phyloP scores from a whole-genome alignment of 257 asterid species.

The Rubia yunnanensis region DNA sequence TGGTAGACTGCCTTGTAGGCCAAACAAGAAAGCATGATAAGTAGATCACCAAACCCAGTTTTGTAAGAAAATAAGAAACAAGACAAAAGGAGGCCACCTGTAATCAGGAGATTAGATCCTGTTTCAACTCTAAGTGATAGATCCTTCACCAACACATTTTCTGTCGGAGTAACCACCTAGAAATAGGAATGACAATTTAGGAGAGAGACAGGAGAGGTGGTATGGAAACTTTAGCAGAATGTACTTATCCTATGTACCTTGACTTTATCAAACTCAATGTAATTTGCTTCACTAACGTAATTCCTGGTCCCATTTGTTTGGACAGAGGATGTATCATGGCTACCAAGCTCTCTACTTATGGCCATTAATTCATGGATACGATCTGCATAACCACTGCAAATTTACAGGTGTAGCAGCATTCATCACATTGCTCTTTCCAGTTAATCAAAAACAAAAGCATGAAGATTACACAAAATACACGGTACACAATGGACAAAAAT shows the following conservation, averaged over 20 bases:
- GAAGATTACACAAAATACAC: background rate
- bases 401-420: constrained; percentile 11
- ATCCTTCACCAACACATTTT: constrained; percentile 87
- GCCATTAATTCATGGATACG: constrained; percentile 95
- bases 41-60: constrained; percentile 9
- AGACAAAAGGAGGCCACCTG: constrained; percentile 40
- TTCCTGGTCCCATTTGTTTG: constrained; percentile 74
- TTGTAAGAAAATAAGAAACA: constrained; percentile 7
- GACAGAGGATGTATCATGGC: constrained; percentile 56
- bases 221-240: background rate
- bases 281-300: constrained; percentile 88
- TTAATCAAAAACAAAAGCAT: background rate
- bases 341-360: constrained; percentile 72
- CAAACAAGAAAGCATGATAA: background rate
- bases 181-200: constrained; percentile 20
- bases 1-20: background rate
- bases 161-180: constrained; percentile 98
- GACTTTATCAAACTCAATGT: constrained; percentile 85
- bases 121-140: constrained; percentile 79
- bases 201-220: background rate
- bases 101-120: constrained; percentile 98
- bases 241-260: constrained; percentile 37
- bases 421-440: constrained; percentile 3
- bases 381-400: constrained; percentile 95
- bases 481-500: background rate